phyloP scores from a whole-genome alignment of 768 basidiomycete species.

The Suillus occidentalis region DNA sequence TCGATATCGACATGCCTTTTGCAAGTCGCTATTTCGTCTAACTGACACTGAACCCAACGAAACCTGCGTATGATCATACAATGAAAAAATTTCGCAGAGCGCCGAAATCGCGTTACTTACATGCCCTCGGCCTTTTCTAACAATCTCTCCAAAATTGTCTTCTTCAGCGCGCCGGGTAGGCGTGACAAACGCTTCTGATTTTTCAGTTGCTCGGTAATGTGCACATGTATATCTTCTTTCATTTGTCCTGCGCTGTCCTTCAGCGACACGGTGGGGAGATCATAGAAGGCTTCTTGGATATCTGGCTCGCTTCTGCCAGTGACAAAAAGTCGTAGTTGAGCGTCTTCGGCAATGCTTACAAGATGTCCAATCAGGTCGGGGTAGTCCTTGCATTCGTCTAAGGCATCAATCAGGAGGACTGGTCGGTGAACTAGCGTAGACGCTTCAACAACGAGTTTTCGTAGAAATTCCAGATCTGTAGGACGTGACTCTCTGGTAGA shows the following conservation, averaged over 20 bases:
- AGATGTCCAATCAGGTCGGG: background rate
- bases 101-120: background rate
- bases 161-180: background rate
- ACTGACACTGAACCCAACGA: slow-evolving; percentile 12
- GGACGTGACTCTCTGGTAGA: background rate
- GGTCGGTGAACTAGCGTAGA: background rate
- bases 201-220: slow-evolving; percentile 1
- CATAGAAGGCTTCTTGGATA: background rate
- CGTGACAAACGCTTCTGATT: background rate
- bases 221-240: background rate
- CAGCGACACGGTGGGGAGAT: slow-evolving; percentile 3
- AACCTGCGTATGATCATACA: background rate
- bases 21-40: background rate
- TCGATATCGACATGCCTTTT: slow-evolving; percentile 1
- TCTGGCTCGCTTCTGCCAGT: background rate
- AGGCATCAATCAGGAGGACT: slow-evolving; percentile 12
- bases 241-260: background rate
- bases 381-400: slow-evolving; percentile 14
- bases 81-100: background rate
- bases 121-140: slow-evolving; percentile 8
- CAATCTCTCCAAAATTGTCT: background rate
- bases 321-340: slow-evolving; percentile 6
- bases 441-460: background rate
- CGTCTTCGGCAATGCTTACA: background rate
- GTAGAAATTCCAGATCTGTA: background rate